phyloP scores from a whole-genome alignment of 2,329 filamentous ascomycete species.

The Xylariaceae sp. region DNA sequence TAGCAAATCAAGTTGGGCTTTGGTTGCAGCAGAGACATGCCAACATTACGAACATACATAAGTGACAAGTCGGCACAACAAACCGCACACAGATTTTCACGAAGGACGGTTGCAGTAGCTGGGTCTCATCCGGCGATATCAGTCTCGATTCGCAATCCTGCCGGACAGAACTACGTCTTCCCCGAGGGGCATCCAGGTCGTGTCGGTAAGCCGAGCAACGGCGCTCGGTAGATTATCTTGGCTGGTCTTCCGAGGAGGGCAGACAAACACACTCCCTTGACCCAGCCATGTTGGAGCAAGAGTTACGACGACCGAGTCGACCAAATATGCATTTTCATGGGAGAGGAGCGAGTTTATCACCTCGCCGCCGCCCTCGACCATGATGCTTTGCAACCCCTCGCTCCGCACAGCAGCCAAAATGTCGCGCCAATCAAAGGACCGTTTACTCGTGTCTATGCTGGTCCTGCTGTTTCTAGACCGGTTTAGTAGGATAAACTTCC shows the following conservation, averaged over 20 bases:
- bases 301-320: constrained; percentile 83
- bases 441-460: constrained; percentile 40
- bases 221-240: constrained; percentile 56
- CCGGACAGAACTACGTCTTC: constrained; percentile 85
- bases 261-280: constrained; percentile 76
- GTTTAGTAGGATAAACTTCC: constrained; percentile 51
- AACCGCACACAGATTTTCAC: neutral
- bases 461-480: constrained; percentile 33
- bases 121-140: neutral
- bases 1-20: neutral
- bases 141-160: constrained; percentile 43
- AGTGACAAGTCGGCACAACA: neutral
- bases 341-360: constrained; percentile 83
- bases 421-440: constrained; percentile 63
- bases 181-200: constrained; percentile 77
- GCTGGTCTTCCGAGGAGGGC: constrained; percentile 62
- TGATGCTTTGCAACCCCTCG: constrained; percentile 73
- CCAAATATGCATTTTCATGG: constrained; percentile 59
- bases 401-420: constrained; percentile 61
- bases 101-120: neutral
- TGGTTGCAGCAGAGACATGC: neutral
- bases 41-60: neutral
- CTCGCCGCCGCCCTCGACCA: constrained; percentile 86
- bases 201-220: constrained; percentile 66
- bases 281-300: constrained; percentile 92